Percentiles rank a stretch among this genome's conserved stretches.
These are phyloP conservation scores for Alternaria conjuncta DNA, from an alignment of 2,329 filamentous ascomycete genomes.

Conservation along the genomic window DNA sequence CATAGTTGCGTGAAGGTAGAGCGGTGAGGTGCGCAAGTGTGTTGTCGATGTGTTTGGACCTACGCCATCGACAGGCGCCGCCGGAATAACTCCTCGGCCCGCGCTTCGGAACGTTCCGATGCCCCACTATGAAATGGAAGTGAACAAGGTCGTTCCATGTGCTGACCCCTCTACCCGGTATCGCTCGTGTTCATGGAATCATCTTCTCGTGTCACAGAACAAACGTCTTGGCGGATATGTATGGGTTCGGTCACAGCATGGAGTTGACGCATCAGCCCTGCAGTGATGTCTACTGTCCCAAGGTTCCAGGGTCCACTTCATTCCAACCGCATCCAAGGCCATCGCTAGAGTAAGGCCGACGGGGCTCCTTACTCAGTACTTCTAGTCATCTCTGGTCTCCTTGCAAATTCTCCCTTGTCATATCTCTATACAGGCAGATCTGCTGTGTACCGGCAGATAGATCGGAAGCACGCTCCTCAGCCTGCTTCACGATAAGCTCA, in stretches of 20 bases:
- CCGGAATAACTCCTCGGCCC: conserved; percentile 22
- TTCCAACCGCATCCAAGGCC: not conserved
- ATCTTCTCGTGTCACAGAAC: not conserved
- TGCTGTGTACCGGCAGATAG: not conserved
- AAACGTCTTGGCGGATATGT: not conserved
- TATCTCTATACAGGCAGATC: not conserved
- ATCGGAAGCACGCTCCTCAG: not conserved
- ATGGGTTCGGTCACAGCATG: not conserved
- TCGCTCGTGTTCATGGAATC: not conserved
- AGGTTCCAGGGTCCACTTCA: too few species aligned
- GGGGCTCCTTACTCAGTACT: not conserved
- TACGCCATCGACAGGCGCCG: conserved; percentile 22
- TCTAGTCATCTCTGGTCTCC: not conserved
- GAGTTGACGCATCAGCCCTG: not conserved
- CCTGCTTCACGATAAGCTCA: not conserved
- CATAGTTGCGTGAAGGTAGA: conserved; percentile 10
- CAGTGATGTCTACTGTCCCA: not conserved
- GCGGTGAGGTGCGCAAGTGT: conserved; percentile 7
- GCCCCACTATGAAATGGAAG: not conserved
- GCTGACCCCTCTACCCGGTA: not conserved
- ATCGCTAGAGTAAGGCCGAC: not conserved
- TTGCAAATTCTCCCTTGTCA: not conserved
- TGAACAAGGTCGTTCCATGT: not conserved
- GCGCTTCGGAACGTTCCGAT: conserved; percentile 27
- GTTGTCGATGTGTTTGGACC: conserved; percentile 13